These are phyloP conservation scores for Anthoceros angustus DNA, from an alignment of 225 moss, liverwort and hornwort species.

Conservation along the genomic window DNA sequence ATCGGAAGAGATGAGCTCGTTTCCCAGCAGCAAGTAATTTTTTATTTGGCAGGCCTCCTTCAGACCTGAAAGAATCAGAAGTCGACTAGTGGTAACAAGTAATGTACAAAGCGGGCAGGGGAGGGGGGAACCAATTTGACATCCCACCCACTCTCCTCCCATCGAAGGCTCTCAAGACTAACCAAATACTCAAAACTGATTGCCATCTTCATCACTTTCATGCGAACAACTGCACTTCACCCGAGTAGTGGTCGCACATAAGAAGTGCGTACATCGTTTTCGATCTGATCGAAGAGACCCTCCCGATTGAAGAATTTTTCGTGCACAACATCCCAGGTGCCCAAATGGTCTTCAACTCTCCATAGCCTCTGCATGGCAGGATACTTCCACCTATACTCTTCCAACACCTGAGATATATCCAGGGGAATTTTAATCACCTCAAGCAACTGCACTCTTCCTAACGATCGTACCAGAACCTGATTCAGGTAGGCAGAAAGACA, in stretches of 20 bases:
- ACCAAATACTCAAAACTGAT: background rate
- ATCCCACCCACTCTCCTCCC: no score
- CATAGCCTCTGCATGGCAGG: background rate
- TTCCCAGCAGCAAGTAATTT: no score
- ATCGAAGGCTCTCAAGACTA: no score
- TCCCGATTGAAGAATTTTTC: slow-evolving; percentile 1
- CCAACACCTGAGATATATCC: background rate
- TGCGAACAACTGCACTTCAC: background rate
- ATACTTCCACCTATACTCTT: background rate
- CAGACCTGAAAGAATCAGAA: no score
- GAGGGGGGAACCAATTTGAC: no score
- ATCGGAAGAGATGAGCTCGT: no score
- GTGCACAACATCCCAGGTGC: background rate
- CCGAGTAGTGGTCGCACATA: background rate
- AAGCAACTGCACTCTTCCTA: no score
- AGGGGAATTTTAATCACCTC: background rate
- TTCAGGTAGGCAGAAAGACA: background rate
- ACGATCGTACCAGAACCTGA: background rate
- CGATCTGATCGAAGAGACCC: background rate
- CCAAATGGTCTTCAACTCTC: background rate
- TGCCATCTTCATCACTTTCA: background rate
- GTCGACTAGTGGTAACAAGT: no score
- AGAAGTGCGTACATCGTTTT: background rate
- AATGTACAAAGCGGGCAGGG: no score
- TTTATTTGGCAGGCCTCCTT: no score